A percentile compares a stretch with the other conserved stretches of the same genome.
Conservation (phyloP, 345 rosid species). For the Salix koriyanagi region DNA sequence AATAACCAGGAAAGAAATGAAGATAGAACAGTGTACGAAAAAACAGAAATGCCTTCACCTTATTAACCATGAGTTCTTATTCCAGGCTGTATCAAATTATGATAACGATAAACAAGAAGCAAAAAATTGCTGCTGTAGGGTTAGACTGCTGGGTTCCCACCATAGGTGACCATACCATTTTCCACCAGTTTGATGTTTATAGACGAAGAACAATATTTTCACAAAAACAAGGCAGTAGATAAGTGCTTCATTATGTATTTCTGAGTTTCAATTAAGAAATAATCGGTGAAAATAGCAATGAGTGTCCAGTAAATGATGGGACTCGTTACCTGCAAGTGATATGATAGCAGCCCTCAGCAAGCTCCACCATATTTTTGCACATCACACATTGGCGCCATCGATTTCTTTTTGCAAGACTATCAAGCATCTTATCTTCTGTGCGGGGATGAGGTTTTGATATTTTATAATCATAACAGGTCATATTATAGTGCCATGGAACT, state of each 20-base stretch:
- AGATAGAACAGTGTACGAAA: background rate
- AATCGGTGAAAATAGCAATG: too few relatives aligned
- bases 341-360: conserved; percentile 52
- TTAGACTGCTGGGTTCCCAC: too few relatives aligned
- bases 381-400: conserved; percentile 45
- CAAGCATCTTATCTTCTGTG: conserved; percentile 40
- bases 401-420: conserved; percentile 39
- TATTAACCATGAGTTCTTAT: background rate
- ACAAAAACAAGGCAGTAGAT: too few relatives aligned
- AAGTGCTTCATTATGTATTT: too few relatives aligned
- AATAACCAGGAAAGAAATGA: background rate
- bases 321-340: conserved; percentile 51
- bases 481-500: conserved; percentile 61
- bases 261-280: too few relatives aligned
- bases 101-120: background rate
- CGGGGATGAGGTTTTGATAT: conserved; percentile 34
- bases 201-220: too few relatives aligned
- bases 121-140: background rate
- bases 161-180: too few relatives aligned
- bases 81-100: background rate
- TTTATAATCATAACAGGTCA: conserved; percentile 48
- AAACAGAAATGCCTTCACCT: background rate
- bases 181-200: too few relatives aligned
- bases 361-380: conserved; percentile 53
- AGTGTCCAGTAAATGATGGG: background rate